Conservation (phyloP, 805 yeast genomes). For the Metschnikowia aberdeeniae region DNA sequence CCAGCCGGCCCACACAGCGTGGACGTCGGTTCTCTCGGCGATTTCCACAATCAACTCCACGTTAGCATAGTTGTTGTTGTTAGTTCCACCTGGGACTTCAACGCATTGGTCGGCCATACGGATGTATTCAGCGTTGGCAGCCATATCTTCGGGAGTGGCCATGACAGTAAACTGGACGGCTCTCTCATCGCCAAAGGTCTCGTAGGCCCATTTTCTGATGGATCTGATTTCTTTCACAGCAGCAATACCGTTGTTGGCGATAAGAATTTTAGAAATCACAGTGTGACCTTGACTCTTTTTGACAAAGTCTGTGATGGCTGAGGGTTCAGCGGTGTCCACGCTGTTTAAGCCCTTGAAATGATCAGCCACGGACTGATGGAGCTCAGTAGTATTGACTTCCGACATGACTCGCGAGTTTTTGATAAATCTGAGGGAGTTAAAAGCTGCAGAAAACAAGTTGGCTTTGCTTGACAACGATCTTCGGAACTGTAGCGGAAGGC, state of each 20-base stretch:
- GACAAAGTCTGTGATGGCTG: constrained; percentile 79
- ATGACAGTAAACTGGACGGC: constrained; percentile 92
- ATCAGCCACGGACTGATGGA: constrained; percentile 45
- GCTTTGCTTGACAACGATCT: constrained; percentile 1
- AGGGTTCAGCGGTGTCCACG: constrained; percentile 71
- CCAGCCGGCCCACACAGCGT: constrained; percentile 99
- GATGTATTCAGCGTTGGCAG: constrained; percentile 95
- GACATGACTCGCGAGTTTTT: constrained; percentile 12
- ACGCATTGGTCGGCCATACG: constrained; percentile 99
- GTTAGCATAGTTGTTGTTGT: constrained; percentile 96
- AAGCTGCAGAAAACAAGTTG: constrained; percentile 1
- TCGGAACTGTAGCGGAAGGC: not conserved
- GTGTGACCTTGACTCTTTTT: constrained; percentile 89
- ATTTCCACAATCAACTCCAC: constrained; percentile 95
- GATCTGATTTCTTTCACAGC: constrained; percentile 98
- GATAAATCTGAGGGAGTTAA: not conserved
- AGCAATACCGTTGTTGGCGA: constrained; percentile 98
- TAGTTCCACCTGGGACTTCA: constrained; percentile 99
- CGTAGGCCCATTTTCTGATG: constrained; percentile 98
- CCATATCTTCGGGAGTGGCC: constrained; percentile 99
- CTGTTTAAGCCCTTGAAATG: constrained; percentile 84
- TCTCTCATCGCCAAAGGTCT: constrained; percentile 94
- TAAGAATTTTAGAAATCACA: constrained; percentile 79
- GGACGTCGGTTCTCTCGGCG: constrained; percentile 94
- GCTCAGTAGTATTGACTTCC: constrained; percentile 15